Evolutionary conservation across 202 grass and related monocot genomes (phyloP), one percentile per base, ranked within the genome.

Genomic region (Musa balbisiana): DNA sequence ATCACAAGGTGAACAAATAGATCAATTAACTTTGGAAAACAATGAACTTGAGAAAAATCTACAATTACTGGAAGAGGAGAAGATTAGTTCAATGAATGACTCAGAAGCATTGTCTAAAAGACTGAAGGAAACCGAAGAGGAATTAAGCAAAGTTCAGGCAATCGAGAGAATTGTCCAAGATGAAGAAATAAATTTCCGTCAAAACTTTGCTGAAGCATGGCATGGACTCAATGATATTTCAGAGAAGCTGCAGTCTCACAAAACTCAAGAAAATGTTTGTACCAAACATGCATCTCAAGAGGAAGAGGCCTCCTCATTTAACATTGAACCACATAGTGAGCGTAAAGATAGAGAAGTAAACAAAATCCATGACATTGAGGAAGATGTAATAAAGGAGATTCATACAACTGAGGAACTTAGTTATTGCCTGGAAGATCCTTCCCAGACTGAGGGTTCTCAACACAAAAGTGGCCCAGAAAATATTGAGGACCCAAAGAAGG

Each of bases 331-430:
- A 43, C 33, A 43, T 5, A 43, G 33, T 43, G 33, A 43, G 33
- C 4, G 4, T 43, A 43, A 43, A 43, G 33, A 43, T 43, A 43
- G 33, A 43, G 33, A 43, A 43, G 33, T 8, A 43, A 43, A 43
- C 25, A 71, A 72, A 49, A 53, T 79, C 49, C 53, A 79, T 80
- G 78, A 78, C 56, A 75, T 9, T 33, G 53, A 83, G 58, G 87
- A 82, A 75, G 73, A 77, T 13, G 74, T 79, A 73, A 64, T 73
- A 13, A 63, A 80, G 69, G 67, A 21, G 2, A 21, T 19, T 59
- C 55, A 54, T 21, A 54, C 9, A 13, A 8, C 9, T 23, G n/a
- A 73, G 51, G 71, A 73, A 55, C 51, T 14, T 24, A 53, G 20
- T 73, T 11, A 55, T 73, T n/a, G 52, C 51, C 20, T 15, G 14